phyloP scores from a whole-genome alignment of 202 grass and related monocot genomes.

The Digitaria exilis region DNA sequence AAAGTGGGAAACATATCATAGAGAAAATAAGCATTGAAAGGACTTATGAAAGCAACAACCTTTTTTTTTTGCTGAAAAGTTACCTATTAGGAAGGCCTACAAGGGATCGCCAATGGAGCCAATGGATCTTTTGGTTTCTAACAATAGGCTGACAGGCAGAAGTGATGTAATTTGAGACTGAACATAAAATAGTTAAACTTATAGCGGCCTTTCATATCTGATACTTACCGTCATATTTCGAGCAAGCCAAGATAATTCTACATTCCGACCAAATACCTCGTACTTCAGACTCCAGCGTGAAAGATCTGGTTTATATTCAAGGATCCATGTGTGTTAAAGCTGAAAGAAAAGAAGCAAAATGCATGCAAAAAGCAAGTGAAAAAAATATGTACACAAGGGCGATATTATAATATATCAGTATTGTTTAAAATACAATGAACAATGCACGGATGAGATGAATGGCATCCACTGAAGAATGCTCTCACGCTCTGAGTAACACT shows the following conservation, averaged over 20 bases:
- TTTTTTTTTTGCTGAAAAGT: not conserved
- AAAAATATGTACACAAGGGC: conserved; percentile 13
- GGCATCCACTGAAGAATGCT: conserved; percentile 97
- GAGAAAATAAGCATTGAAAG: conserved; percentile 14
- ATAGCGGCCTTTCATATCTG: conserved; percentile 26
- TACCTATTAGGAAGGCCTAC: conserved; percentile 96
- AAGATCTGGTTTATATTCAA: conserved; percentile 87
- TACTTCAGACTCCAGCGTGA: conserved; percentile 92
- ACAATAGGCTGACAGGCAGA: conserved; percentile 66
- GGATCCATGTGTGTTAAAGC: conserved; percentile 46
- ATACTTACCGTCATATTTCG: conserved; percentile 74
- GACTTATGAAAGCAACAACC: not conserved
- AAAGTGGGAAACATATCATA: not conserved
- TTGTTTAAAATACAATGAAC: not conserved
- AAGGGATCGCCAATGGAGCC: conserved; percentile 96
- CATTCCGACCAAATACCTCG: conserved; percentile 68
- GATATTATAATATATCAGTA: conserved; percentile 1
- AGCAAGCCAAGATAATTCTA: conserved; percentile 97
- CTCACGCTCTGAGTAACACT: conserved; percentile 92
- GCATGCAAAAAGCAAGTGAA: conserved; percentile 21
- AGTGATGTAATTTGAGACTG: conserved; percentile 20
- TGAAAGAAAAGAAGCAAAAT: not conserved
- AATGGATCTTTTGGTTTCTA: conserved; percentile 97
- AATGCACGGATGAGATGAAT: conserved; percentile 80
- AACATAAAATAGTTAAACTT: conserved; percentile 7